Evolutionary conservation across 768 basidiomycete genomes (phyloP), one percentile per base, ranked within the genome.

Genomic region (Tylopilus sp.): DNA sequence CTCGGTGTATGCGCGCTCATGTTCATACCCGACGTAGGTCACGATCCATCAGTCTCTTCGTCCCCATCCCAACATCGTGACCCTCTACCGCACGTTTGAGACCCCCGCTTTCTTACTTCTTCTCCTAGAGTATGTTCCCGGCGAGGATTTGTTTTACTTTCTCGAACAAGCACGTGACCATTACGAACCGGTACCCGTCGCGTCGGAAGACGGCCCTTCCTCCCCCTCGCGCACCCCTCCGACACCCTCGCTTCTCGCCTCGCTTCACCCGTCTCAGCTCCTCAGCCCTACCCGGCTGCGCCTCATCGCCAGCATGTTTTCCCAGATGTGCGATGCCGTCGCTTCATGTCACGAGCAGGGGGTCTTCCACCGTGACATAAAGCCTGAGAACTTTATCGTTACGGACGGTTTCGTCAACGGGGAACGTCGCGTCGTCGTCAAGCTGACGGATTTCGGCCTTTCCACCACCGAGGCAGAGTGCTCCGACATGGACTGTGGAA

Each of bases 291-390:
- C 87, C 36, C 88, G 96, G 53, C 82, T 99, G 26, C 87, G 90
- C 16, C 83, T 99, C 60, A 93, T 99, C 64, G 85, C 94, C 4
- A 87, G 90, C 67, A 99, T 99, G 96, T 98, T 99, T 72, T 77
- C 84, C 19, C 97, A 98, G 74, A 99, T 99, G 96, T 98, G 96
- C 67, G 92, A 95, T 58, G 95, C 96, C 40, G 95, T 99, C 13
- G 91, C 92, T 4, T 84, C 88, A 7, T 98, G 96, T 72, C 96
- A 99, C 67, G 86, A 86, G 17, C 84, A 87, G 56, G 86, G 86
- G 33, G 89, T 99, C 56, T 92, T 87, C 67, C 96, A 99, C 68
- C 85, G 96, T 55, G 96, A 99, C 71, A 98, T 99, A 81, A 99
- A 99, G 75, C 96, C 96, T 0, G 96, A 98, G 76, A 98, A 98